These are phyloP conservation scores for Tetrapisispora taiwanensis DNA, from an alignment of 805 yeast genomes.

Conservation along the genomic window DNA sequence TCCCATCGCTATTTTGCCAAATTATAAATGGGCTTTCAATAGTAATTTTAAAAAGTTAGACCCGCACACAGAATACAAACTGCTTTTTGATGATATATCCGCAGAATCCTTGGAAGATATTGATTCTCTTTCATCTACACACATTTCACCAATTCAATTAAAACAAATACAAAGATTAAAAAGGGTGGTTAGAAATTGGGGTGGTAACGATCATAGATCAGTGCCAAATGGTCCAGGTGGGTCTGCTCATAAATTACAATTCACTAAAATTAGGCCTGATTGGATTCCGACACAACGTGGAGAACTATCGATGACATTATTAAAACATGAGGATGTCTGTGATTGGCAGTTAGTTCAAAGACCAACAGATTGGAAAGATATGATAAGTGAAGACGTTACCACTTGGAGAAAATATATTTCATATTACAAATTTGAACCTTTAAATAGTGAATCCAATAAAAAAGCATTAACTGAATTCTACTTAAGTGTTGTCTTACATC, in stretches of 20 bases:
- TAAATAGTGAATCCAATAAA: constrained; percentile 27
- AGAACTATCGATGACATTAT: constrained; percentile 51
- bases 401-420: constrained; percentile 35
- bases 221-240: constrained; percentile 52
- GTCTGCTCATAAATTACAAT: constrained; percentile 50
- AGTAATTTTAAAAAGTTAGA: constrained; percentile 41
- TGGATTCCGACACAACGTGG: constrained; percentile 65
- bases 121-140: constrained; percentile 59
- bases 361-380: constrained; percentile 42
- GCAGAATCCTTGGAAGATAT: constrained; percentile 63
- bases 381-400: constrained; percentile 33
- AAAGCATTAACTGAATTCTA: constrained; percentile 41
- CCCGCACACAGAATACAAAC: constrained; percentile 64
- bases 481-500: constrained; percentile 57
- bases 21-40: constrained; percentile 8
- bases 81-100: constrained; percentile 62
- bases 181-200: constrained; percentile 67
- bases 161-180: constrained; percentile 46
- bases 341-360: constrained; percentile 30
- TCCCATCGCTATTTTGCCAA: constrained; percentile 9
- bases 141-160: constrained; percentile 58
- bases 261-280: constrained; percentile 68
- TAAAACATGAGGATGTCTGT: constrained; percentile 33
- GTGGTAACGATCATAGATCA: constrained; percentile 62
- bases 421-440: constrained; percentile 44